phyloP scores from a whole-genome alignment of 2,329 filamentous ascomycete genomes.

The Lachnellula arida region DNA sequence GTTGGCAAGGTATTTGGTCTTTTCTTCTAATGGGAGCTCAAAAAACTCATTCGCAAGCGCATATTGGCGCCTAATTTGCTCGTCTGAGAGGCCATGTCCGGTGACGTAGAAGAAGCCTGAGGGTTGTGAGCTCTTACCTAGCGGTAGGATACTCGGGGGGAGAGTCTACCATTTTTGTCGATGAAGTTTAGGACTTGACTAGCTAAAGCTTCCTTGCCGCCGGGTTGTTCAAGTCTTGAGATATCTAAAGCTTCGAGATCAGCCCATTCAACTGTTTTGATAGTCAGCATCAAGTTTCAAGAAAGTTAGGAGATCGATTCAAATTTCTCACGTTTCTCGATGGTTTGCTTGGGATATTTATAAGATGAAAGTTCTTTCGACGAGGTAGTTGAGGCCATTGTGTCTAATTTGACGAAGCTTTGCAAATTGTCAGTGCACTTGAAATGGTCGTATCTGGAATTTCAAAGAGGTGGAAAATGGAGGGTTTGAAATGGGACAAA shows the following conservation, averaged over 20 bases:
- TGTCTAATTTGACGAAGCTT: not conserved
- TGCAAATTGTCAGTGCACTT: not conserved
- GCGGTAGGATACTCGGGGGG: not conserved
- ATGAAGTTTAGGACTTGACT: constrained; percentile 47
- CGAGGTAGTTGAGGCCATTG: not conserved
- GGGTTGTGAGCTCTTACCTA: not conserved
- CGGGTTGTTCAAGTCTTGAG: constrained; percentile 41
- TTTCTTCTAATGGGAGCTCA: constrained; percentile 50
- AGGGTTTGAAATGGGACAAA: too few relatives aligned
- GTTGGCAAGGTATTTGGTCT: constrained; percentile 50
- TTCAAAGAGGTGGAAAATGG: too few relatives aligned
- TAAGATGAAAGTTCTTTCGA: not conserved
- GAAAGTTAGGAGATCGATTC: not conserved
- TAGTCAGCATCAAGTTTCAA: not conserved
- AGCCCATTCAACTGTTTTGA: not conserved
- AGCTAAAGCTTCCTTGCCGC: constrained; percentile 45
- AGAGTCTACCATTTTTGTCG: constrained; percentile 35
- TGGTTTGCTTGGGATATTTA: constrained; percentile 17
- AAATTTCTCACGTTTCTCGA: not conserved
- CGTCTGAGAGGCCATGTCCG: constrained; percentile 54
- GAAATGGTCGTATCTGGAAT: too few relatives aligned
- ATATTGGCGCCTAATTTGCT: constrained; percentile 54
- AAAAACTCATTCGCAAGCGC: constrained; percentile 55
- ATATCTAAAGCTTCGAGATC: constrained; percentile 37
- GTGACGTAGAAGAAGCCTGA: constrained; percentile 53